A percentile compares a stretch with the other conserved stretches of the same genome.
These are phyloP conservation scores for Yarrowia deformans DNA, from an alignment of 805 yeast species.

Conservation along the genomic window DNA sequence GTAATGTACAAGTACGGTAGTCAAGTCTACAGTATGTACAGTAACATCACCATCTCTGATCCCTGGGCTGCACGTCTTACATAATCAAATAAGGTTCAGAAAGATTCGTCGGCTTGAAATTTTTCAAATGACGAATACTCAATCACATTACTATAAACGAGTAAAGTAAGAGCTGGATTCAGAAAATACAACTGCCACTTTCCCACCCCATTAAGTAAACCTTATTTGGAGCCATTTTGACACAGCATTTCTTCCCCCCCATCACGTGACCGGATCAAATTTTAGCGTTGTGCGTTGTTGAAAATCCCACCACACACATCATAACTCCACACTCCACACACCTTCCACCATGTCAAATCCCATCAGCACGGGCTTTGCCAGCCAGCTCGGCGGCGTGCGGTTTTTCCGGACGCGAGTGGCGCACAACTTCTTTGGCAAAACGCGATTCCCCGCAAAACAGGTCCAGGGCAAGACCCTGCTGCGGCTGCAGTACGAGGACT, in stretches of 20 bases:
- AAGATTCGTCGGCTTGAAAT: not conserved
- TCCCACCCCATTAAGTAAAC: not conserved
- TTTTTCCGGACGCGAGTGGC: slow-evolving; percentile 18
- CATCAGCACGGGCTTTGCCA: slow-evolving; percentile 19
- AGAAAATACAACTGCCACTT: no score
- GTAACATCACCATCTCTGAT: no score
- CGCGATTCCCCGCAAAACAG: slow-evolving; percentile 19
- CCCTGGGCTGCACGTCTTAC: not conserved
- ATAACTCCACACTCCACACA: not conserved
- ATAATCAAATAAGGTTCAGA: not conserved
- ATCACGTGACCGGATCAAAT: slow-evolving; percentile 5
- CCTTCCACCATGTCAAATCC: slow-evolving; percentile 4
- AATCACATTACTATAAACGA: no score
- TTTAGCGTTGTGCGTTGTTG: not conserved
- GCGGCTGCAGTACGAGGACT: slow-evolving; percentile 34
- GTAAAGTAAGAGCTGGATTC: no score
- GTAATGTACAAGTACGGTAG: no score
- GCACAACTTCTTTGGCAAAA: slow-evolving; percentile 16
- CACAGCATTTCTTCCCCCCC: not conserved
- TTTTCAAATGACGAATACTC: no score
- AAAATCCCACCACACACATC: not conserved
- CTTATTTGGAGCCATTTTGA: not conserved
- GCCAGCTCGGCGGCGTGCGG: slow-evolving; percentile 27
- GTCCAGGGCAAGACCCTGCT: slow-evolving; percentile 34
- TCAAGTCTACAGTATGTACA: no score